Percentiles rank a stretch among this genome's conserved stretches.
phyloP scores from a whole-genome alignment of 23 red algal genomes.

The Gracilaria caudata region DNA sequence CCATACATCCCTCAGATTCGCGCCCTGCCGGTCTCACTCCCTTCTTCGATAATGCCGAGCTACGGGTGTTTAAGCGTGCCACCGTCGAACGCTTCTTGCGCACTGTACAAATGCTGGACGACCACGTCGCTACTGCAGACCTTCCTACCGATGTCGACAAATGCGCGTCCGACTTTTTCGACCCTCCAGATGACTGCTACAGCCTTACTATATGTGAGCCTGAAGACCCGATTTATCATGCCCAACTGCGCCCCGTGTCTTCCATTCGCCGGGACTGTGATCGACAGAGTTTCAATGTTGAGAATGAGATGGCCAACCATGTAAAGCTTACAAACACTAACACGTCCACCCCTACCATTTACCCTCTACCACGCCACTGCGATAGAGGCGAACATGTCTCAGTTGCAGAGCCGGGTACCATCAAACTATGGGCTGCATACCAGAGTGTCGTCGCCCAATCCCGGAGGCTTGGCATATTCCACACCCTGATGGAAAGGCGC shows the following conservation, averaged over 20 bases:
- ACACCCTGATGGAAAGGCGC: conserved; percentile 19
- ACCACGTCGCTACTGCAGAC: not conserved
- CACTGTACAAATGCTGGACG: not conserved
- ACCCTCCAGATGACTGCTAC: conserved; percentile 47
- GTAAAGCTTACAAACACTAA: not conserved
- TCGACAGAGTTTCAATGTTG: not conserved
- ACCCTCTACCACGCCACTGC: not conserved
- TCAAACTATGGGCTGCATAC: conserved; percentile 37
- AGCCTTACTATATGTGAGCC: conserved; percentile 26
- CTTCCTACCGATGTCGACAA: not conserved
- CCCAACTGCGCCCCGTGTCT: not conserved
- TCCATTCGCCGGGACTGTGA: not conserved
- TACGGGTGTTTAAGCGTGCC: conserved; percentile 47
- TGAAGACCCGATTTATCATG: conserved; percentile 22
- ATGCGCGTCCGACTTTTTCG: not conserved
- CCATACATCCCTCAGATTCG: not conserved
- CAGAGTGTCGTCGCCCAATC: conserved; percentile 3
- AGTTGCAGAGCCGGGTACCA: not conserved
- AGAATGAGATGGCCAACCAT: not conserved
- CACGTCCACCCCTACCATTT: not conserved
- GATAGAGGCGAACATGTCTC: conserved; percentile 9
- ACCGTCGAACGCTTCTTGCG: conserved; percentile 7
- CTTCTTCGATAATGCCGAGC: conserved; percentile 32
- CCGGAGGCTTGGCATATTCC: conserved; percentile 22
- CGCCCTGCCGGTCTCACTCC: conserved; percentile 14